phyloP scores from a whole-genome alignment of 768 basidiomycete genomes.

The Trichaptum fuscoviolaceum region DNA sequence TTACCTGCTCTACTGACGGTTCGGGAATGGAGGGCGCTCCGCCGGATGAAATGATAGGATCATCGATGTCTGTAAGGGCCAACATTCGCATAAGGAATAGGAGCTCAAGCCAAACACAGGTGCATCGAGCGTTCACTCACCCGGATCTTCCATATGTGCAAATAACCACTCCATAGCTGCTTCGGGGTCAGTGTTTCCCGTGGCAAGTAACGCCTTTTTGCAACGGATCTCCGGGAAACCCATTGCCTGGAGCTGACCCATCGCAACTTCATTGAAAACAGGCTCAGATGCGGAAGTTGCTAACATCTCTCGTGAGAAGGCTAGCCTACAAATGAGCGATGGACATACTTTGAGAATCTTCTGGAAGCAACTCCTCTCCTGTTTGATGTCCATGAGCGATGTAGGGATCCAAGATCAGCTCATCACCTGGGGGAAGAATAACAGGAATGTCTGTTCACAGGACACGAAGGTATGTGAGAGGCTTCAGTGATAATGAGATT shows the following conservation, averaged over 20 bases:
- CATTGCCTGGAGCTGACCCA: constrained; percentile 80
- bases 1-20: constrained; percentile 64
- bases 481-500: constrained; percentile 5
- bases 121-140: constrained; percentile 32
- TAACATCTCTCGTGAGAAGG: constrained; percentile 8
- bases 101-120: not conserved
- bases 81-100: not conserved
- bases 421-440: constrained; percentile 52
- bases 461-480: not conserved
- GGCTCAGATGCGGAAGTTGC: constrained; percentile 39
- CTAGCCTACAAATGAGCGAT: not conserved
- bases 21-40: constrained; percentile 35
- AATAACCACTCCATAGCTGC: constrained; percentile 96
- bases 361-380: constrained; percentile 64
- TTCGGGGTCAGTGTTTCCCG: constrained; percentile 69
- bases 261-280: constrained; percentile 66
- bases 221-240: constrained; percentile 85
- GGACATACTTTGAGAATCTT: constrained; percentile 36
- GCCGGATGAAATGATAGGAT: constrained; percentile 45
- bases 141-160: constrained; percentile 89
- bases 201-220: constrained; percentile 87
- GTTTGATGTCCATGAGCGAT: constrained; percentile 66
- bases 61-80: constrained; percentile 71
- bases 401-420: constrained; percentile 58
- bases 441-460: constrained; percentile 72